Evolutionary conservation across 164 flowering plant species (phyloP).

Genomic region (Amborella trichopoda): DNA sequence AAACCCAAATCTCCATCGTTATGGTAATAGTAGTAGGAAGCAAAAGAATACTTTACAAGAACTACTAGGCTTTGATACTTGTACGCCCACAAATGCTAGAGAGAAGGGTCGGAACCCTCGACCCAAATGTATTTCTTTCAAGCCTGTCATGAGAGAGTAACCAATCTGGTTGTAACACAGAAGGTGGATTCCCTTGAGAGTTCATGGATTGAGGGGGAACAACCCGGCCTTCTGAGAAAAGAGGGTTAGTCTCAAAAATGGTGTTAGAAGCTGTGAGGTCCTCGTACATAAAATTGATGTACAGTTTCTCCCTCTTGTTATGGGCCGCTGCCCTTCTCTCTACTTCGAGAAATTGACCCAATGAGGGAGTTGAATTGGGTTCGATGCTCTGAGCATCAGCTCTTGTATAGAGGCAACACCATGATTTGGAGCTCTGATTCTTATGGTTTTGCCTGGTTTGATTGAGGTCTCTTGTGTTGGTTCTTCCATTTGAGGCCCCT

Average conservation of each 20-base stretch:
- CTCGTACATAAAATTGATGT: conserved; percentile 20
- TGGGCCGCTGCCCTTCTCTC: conserved; percentile 49
- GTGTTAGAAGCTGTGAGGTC: conserved; percentile 19
- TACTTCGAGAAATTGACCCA: conserved; percentile 65
- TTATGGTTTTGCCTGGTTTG: conserved; percentile 6
- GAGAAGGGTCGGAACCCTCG: no score
- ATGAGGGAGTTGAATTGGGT: conserved; percentile 24
- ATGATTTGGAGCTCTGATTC: conserved; percentile 26
- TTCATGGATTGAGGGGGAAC: not conserved
- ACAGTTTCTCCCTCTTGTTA: conserved; percentile 24
- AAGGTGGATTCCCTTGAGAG: no score
- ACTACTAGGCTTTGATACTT: no score
- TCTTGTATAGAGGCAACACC: conserved; percentile 33
- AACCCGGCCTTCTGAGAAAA: conserved; percentile 19
- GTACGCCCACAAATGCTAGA: no score
- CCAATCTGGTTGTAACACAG: no score
- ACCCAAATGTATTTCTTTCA: no score
- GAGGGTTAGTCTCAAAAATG: conserved; percentile 21
- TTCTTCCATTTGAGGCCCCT: conserved; percentile 10
- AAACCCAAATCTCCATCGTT: no score
- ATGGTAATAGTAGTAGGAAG: no score
- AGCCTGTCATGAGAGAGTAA: no score
- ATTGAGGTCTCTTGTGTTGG: not conserved
- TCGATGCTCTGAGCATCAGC: not conserved
- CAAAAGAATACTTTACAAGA: no score